Percentiles rank a stretch among this genome's conserved stretches.
These are phyloP conservation scores for Phytophthora hybrid DNA, from an alignment of 352 stramenopile species.

Conservation along the genomic window DNA sequence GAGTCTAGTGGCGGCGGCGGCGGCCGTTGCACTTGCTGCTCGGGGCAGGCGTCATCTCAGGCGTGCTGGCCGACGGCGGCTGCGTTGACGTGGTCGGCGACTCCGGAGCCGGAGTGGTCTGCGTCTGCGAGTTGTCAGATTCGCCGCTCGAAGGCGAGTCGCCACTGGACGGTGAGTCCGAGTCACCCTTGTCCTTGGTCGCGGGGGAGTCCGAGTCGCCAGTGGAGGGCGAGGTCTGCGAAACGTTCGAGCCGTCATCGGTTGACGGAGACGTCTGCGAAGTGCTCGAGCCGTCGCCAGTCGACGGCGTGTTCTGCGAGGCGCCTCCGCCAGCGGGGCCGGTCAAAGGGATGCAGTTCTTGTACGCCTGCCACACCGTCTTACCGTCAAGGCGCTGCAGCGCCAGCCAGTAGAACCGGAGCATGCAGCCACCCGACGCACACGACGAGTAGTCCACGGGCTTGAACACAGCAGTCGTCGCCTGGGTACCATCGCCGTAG, in stretches of 20 bases:
- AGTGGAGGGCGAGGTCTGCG: conserved; percentile 2
- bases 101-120: conserved; percentile 19
- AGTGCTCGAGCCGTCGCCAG: conserved; percentile 15
- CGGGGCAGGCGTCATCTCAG: conserved; percentile 27
- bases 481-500: conserved; percentile 38
- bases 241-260: conserved; percentile 3
- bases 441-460: conserved; percentile 54
- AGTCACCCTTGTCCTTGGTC: conserved; percentile 1
- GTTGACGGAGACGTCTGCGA: conserved; percentile 14
- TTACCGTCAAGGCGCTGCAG: conserved; percentile 42
- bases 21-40: conserved; percentile 38
- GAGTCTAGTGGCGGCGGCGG: conserved; percentile 25
- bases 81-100: not conserved
- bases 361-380: conserved; percentile 54
- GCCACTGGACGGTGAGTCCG: not conserved
- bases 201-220: not conserved
- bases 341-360: conserved; percentile 47
- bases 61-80: conserved; percentile 18
- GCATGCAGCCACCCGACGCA: conserved; percentile 36
- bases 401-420: conserved; percentile 58
- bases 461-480: conserved; percentile 36
- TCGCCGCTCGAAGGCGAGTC: not conserved
- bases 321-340: conserved; percentile 24
- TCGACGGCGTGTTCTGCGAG: conserved; percentile 27
- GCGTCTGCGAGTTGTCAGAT: not conserved